Percentiles rank a stretch among this genome's conserved stretches.
Evolutionary conservation across 768 basidiomycete genomes (phyloP).

Genomic region (Phylloporus scabripes): DNA sequence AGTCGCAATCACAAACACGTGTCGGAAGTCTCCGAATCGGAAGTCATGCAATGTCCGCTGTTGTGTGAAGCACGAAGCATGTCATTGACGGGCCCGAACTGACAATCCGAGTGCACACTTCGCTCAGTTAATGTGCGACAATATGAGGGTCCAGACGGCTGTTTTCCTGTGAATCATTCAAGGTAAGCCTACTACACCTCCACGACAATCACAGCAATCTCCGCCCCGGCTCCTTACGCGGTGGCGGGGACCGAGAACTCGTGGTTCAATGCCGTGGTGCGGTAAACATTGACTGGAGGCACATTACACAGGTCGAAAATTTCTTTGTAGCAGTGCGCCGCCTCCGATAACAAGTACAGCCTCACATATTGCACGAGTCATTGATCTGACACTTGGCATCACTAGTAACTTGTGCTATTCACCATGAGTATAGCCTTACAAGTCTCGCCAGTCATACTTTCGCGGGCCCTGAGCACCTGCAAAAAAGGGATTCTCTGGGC

Average conservation of each 20-base stretch:
- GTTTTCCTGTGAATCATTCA: neutral
- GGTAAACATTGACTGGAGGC: conserved; percentile 7
- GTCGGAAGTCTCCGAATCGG: conserved; percentile 24
- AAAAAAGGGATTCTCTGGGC: conserved; percentile 17
- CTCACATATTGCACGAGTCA: conserved; percentile 21
- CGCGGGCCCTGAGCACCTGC: conserved; percentile 25
- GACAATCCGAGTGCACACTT: neutral
- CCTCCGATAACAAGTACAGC: conserved; percentile 12
- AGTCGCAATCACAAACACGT: neutral
- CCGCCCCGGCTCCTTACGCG: conserved; percentile 19
- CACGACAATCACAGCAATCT: conserved; percentile 22
- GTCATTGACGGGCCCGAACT: conserved; percentile 21
- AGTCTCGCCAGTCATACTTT: conserved; percentile 19
- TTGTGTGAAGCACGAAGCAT: neutral
- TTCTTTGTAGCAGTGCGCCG: conserved; percentile 14
- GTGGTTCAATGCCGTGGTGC: conserved; percentile 2
- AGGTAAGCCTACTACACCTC: conserved; percentile 1
- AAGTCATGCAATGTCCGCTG: conserved; percentile 11
- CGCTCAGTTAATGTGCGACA: conserved; percentile 8
- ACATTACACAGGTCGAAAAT: conserved; percentile 9
- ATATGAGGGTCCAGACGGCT: conserved; percentile 2
- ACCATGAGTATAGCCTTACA: conserved; percentile 29
- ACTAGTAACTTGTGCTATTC: conserved; percentile 8
- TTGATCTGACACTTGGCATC: conserved; percentile 10
- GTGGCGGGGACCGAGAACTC: conserved; percentile 10